Conservation (phyloP, 768 basidiomycete species). For the Pleurotus platypus region DNA sequence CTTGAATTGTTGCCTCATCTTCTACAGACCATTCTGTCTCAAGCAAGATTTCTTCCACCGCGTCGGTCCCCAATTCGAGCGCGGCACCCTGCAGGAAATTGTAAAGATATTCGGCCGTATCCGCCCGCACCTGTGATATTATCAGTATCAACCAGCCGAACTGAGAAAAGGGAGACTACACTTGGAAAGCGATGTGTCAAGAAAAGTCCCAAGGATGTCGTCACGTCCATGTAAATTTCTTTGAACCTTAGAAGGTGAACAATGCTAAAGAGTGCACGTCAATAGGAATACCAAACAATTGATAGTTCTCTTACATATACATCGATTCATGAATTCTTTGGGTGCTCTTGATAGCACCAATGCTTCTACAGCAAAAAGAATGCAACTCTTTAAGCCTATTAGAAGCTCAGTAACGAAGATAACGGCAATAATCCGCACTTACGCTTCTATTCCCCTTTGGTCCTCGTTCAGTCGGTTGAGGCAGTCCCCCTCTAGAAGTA, state of each 20-base stretch:
- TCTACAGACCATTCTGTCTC: constrained; percentile 76
- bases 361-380: constrained; percentile 54
- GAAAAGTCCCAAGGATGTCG: constrained; percentile 51
- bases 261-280: constrained; percentile 38
- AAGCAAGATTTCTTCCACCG: constrained; percentile 64
- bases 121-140: constrained; percentile 60
- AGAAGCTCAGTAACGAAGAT: background rate
- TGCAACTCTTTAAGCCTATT: constrained; percentile 54
- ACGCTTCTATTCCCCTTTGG: constrained; percentile 52
- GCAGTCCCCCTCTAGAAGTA: constrained; percentile 67
- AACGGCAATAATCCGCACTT: constrained; percentile 15
- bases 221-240: constrained; percentile 38
- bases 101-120: constrained; percentile 83
- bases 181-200: constrained; percentile 78
- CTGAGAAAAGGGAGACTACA: constrained; percentile 39
- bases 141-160: constrained; percentile 9
- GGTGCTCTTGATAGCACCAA: constrained; percentile 74
- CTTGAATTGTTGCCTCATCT: constrained; percentile 1
- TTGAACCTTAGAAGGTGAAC: constrained; percentile 59
- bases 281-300: constrained; percentile 8
- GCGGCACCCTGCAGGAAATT: constrained; percentile 71
- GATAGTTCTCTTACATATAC: constrained; percentile 61
- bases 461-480: constrained; percentile 43
- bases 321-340: constrained; percentile 77
- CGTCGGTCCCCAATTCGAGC: constrained; percentile 59